Conservation (phyloP, 805 yeast species). For the Sugiyamaella americana region DNA sequence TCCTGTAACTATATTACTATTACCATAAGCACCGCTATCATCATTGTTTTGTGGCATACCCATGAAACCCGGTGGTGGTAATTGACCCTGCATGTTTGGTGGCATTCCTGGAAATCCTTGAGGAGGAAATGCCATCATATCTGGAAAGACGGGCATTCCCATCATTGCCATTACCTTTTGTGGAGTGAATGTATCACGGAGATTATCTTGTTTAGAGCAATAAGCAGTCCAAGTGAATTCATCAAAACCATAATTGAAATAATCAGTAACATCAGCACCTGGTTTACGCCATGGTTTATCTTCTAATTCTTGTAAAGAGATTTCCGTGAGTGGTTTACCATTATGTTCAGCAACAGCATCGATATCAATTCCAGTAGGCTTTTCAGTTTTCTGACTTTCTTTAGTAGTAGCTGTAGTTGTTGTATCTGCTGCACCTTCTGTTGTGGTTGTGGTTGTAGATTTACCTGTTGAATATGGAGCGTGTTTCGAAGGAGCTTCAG, state of each 20-base stretch:
- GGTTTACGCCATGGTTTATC: constrained; percentile 99
- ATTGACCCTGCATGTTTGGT: constrained; percentile 13
- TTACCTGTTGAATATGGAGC: constrained; percentile 18
- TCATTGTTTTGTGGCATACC: neutral
- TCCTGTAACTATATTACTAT: neutral
- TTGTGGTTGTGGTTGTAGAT: constrained; percentile 20
- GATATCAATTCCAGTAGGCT: constrained; percentile 47
- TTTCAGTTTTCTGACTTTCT: constrained; percentile 16
- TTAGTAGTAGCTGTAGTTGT: constrained; percentile 16
- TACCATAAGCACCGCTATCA: neutral
- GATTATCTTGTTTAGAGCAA: constrained; percentile 77
- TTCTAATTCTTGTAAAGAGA: constrained; percentile 71
- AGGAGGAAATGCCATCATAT: constrained; percentile 10
- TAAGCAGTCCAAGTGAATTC: constrained; percentile 95
- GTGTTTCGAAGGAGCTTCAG: constrained; percentile 26
- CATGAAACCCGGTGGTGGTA: neutral
- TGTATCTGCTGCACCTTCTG: constrained; percentile 9
- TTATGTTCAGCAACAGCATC: constrained; percentile 66
- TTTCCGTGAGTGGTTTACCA: constrained; percentile 76
- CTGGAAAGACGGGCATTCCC: constrained; percentile 20
- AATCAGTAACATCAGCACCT: constrained; percentile 91
- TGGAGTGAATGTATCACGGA: constrained; percentile 75
- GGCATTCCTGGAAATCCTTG: constrained; percentile 28
- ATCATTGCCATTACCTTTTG: constrained; percentile 60
- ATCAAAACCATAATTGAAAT: constrained; percentile 94